Evolutionary conservation across 805 yeast species (phyloP).

Genomic region (Sugiyamaella mastotermitis): DNA sequence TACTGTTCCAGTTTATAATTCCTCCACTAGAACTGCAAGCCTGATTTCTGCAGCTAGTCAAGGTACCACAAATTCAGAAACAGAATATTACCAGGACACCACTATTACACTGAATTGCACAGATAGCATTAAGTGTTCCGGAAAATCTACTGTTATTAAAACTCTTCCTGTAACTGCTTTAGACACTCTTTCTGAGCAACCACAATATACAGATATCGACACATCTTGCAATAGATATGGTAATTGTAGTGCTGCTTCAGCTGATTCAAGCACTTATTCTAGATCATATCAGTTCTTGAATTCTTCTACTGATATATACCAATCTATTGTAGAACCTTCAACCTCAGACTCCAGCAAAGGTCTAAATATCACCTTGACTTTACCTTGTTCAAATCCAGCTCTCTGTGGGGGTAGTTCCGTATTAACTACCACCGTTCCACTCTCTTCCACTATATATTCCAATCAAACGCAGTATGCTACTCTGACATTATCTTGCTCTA

Average conservation of each 20-base stretch:
- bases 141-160: not conserved
- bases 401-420: not conserved
- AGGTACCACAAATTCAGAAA: not conserved
- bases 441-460: not conserved
- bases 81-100: constrained; percentile 1
- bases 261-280: too few species aligned
- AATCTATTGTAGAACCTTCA: too few species aligned
- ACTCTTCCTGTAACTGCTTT: too few species aligned
- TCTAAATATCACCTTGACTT: not conserved
- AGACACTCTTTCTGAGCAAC: too few species aligned
- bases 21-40: not conserved
- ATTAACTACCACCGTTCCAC: not conserved
- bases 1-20: not conserved
- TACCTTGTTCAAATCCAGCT: not conserved
- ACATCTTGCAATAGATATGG: too few species aligned
- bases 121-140: constrained; percentile 1
- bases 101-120: constrained; percentile 4
- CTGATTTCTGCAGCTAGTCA: not conserved
- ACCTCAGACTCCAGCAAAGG: too few species aligned
- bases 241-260: too few species aligned
- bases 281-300: too few species aligned
- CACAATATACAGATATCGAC: too few species aligned
- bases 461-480: constrained; percentile 4
- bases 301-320: too few species aligned
- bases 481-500: constrained; percentile 1